Evolutionary conservation across 805 yeast species (phyloP).

Genomic region (Vanderwaltozyma yarrowii): DNA sequence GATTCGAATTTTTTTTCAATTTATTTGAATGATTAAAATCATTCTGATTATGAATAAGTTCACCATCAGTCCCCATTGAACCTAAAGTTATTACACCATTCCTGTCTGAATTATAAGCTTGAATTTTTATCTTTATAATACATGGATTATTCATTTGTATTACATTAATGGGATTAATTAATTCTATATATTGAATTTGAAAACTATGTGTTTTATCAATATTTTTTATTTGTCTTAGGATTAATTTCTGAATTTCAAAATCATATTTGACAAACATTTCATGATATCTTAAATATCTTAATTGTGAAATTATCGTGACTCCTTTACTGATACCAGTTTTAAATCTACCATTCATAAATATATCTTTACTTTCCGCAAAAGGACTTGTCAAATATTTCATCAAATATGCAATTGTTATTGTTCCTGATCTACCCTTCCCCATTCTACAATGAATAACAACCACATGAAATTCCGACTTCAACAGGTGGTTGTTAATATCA

Average conservation of each 20-base stretch:
- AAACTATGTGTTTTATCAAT: constrained; percentile 4
- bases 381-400: constrained; percentile 37
- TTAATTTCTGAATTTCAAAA: constrained; percentile 3
- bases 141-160: constrained; percentile 4
- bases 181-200: constrained; percentile 9
- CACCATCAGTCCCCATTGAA: background rate
- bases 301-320: constrained; percentile 61
- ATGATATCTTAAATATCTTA: constrained; percentile 54
- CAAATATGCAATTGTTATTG: constrained; percentile 59
- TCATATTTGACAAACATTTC: constrained; percentile 20
- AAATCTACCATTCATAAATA: constrained; percentile 53
- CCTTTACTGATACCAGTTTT: constrained; percentile 48
- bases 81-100: constrained; percentile 9
- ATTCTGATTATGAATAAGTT: background rate
- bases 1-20: background rate
- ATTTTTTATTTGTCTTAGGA: constrained; percentile 7
- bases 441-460: constrained; percentile 79
- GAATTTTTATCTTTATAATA: constrained; percentile 12
- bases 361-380: constrained; percentile 37
- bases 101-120: constrained; percentile 11
- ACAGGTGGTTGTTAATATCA: constrained; percentile 38
- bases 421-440: constrained; percentile 89
- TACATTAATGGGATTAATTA: constrained; percentile 12
- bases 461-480: constrained; percentile 31
- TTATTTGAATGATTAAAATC: background rate